Conservation (phyloP, 2,329 filamentous ascomycete genomes). For the Trichoderma koningiopsis region DNA sequence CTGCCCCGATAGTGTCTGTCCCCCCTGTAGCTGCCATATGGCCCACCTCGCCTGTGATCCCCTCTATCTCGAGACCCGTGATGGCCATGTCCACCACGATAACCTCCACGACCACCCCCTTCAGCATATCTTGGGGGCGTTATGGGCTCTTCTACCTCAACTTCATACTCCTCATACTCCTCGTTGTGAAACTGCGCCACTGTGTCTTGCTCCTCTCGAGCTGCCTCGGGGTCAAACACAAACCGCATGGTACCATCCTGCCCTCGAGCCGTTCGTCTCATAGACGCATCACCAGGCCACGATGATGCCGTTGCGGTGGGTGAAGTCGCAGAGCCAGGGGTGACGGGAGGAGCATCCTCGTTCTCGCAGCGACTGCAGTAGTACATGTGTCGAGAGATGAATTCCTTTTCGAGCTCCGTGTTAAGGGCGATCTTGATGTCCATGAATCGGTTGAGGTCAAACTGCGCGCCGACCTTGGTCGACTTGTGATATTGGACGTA, state of each 20-base stretch:
- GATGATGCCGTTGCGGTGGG: constrained; percentile 43
- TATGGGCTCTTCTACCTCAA: constrained; percentile 72
- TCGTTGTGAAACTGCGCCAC: constrained; percentile 71
- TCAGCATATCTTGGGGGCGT: constrained; percentile 33
- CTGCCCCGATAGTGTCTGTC: constrained; percentile 40
- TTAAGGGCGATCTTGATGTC: constrained; percentile 86
- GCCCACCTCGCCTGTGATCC: constrained; percentile 38
- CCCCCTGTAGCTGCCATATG: constrained; percentile 41
- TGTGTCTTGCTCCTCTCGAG: constrained; percentile 67
- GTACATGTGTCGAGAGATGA: constrained; percentile 64
- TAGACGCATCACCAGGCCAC: constrained; percentile 40
- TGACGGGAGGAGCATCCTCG: constrained; percentile 37
- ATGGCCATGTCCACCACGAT: constrained; percentile 32
- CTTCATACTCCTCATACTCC: constrained; percentile 74
- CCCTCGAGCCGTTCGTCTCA: constrained; percentile 42
- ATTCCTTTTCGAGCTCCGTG: constrained; percentile 69
- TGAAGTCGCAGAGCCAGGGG: constrained; percentile 37
- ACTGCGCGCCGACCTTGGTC: constrained; percentile 72
- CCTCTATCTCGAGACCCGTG: constrained; percentile 37
- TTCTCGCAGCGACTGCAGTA: constrained; percentile 57
- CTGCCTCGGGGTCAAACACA: constrained; percentile 79
- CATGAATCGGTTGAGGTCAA: constrained; percentile 78
- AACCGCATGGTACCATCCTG: constrained; percentile 82
- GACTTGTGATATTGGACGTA: constrained; percentile 81
- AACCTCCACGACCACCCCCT: constrained; percentile 31